phyloP scores from a whole-genome alignment of 1,139 yeast species.

The Suhomyces guaymorum region DNA sequence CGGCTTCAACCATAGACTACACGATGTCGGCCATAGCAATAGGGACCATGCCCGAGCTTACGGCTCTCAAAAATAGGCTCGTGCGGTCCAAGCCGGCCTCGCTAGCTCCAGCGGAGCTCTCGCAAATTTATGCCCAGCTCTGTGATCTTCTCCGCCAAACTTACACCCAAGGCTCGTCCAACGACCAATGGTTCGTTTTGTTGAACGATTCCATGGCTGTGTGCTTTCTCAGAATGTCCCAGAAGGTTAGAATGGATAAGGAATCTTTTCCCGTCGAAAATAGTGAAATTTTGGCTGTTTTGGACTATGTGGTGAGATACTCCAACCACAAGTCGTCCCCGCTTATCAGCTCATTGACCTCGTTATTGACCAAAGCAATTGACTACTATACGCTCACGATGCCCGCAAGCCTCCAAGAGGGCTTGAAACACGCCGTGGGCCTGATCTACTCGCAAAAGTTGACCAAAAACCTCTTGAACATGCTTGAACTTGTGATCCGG shows the following conservation, averaged over 20 bases:
- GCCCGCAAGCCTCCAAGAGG: conserved; percentile 5
- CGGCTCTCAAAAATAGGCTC: conserved; percentile 7
- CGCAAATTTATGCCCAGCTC: conserved; percentile 3
- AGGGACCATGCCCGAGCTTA: conserved; percentile 3
- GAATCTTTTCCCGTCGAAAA: conserved; percentile 5
- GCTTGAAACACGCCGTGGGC: conserved; percentile 1
- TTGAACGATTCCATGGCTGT: conserved; percentile 64
- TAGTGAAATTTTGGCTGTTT: conserved; percentile 22
- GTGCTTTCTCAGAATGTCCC: conserved; percentile 60
- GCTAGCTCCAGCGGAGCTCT: conserved; percentile 1
- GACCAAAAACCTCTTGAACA: conserved; percentile 59
- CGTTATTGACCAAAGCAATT: conserved; percentile 55
- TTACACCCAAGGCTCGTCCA: conserved; percentile 11
- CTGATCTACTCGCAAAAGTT: conserved; percentile 26
- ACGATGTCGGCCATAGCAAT: conserved; percentile 7
- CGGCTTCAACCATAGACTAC: too few species aligned
- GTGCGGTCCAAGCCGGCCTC: conserved; percentile 5
- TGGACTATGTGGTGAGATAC: conserved; percentile 61
- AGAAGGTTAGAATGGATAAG: conserved; percentile 19
- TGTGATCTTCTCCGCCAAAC: conserved; percentile 2
- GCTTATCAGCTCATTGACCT: conserved; percentile 64
- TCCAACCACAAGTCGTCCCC: conserved; percentile 76
- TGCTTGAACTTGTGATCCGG: conserved; percentile 56
- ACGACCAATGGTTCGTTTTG: conserved; percentile 18
- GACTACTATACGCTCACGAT: conserved; percentile 29